A percentile compares a stretch with the other conserved stretches of the same genome.
These are phyloP conservation scores for Pezicula neosporulosa DNA, from an alignment of 2,329 filamentous ascomycete species.

Conservation along the genomic window DNA sequence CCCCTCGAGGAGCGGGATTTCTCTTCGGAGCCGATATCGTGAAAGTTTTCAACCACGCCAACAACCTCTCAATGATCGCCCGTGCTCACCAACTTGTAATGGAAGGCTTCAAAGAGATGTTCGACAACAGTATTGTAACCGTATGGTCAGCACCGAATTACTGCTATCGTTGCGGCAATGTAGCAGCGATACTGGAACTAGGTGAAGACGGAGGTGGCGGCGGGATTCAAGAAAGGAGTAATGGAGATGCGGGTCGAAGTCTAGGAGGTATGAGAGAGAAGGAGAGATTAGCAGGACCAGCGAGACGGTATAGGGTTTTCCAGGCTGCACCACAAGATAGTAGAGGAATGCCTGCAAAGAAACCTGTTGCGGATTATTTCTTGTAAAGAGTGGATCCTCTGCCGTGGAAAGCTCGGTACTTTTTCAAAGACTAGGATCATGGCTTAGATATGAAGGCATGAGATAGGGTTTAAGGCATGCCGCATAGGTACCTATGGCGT, in stretches of 20 bases:
- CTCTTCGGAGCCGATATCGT: slow-evolving; percentile 95
- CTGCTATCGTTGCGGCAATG: slow-evolving; percentile 88
- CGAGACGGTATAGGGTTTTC: slow-evolving; percentile 89
- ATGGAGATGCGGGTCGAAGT: slow-evolving; percentile 49
- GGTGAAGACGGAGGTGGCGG: slow-evolving; percentile 83
- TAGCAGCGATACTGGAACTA: slow-evolving; percentile 90
- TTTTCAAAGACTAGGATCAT: too few species aligned
- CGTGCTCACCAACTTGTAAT: slow-evolving; percentile 96
- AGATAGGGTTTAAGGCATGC: too few species aligned
- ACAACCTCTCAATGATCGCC: slow-evolving; percentile 88
- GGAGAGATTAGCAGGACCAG: slow-evolving; percentile 65
- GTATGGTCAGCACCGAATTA: slow-evolving; percentile 99
- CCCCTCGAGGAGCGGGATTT: slow-evolving; percentile 90
- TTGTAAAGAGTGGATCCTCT: slow-evolving; percentile 40
- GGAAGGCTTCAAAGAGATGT: slow-evolving; percentile 99
- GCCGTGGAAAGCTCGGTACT: too few species aligned
- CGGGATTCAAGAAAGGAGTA: slow-evolving; percentile 28
- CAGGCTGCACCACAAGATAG: slow-evolving; percentile 95
- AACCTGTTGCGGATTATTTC: slow-evolving; percentile 96
- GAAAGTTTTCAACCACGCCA: slow-evolving; percentile 91
- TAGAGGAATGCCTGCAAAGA: slow-evolving; percentile 97
- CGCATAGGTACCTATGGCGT: too few species aligned
- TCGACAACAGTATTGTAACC: slow-evolving; percentile 90
- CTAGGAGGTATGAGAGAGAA: slow-evolving; percentile 48
- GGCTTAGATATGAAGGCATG: too few species aligned